A percentile compares a stretch with the other conserved stretches of the same genome.
phyloP scores from a whole-genome alignment of 352 stramenopile species.

The Saprolegnia diclina region DNA sequence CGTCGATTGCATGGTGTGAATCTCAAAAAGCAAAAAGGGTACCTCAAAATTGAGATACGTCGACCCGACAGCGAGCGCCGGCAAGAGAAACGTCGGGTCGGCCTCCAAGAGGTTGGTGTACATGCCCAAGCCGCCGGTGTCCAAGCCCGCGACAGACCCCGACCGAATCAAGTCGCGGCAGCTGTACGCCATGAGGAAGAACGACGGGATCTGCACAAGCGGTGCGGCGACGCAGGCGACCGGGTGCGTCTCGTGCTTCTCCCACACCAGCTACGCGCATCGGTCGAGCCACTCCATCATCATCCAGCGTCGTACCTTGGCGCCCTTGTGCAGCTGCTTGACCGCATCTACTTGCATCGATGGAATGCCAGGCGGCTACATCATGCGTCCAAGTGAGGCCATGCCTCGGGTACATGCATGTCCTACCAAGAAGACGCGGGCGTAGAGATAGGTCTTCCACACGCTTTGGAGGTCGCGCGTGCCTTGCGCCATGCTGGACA shows the following conservation, averaged over 20 bases:
- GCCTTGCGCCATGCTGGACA: slow-evolving; percentile 41
- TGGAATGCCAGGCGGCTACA: slow-evolving; percentile 37
- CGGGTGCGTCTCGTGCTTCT: slow-evolving; percentile 69
- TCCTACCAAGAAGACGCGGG: slow-evolving; percentile 56
- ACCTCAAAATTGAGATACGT: slow-evolving; percentile 53
- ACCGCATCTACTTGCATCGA: slow-evolving; percentile 50
- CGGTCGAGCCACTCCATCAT: background rate
- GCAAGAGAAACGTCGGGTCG: slow-evolving; percentile 56
- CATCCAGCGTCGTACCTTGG: slow-evolving; percentile 33
- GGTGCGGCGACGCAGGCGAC: slow-evolving; percentile 58
- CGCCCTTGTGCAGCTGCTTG: slow-evolving; percentile 40
- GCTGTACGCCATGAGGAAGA: slow-evolving; percentile 68
- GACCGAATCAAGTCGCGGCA: slow-evolving; percentile 71
- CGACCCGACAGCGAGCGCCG: slow-evolving; percentile 43
- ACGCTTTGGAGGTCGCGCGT: slow-evolving; percentile 54
- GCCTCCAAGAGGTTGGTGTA: slow-evolving; percentile 64
- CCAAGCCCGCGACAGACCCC: slow-evolving; percentile 51
- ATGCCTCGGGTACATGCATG: slow-evolving; percentile 2
- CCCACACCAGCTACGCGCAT: slow-evolving; percentile 40
- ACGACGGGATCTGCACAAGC: slow-evolving; percentile 63
- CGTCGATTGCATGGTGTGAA: background rate
- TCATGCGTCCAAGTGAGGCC: background rate
- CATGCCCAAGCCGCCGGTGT: slow-evolving; percentile 52
- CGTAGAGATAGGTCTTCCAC: slow-evolving; percentile 70
- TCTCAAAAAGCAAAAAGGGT: background rate